These are phyloP conservation scores for Fusarium secorum DNA, from an alignment of 2,329 filamentous ascomycete genomes.

Conservation along the genomic window DNA sequence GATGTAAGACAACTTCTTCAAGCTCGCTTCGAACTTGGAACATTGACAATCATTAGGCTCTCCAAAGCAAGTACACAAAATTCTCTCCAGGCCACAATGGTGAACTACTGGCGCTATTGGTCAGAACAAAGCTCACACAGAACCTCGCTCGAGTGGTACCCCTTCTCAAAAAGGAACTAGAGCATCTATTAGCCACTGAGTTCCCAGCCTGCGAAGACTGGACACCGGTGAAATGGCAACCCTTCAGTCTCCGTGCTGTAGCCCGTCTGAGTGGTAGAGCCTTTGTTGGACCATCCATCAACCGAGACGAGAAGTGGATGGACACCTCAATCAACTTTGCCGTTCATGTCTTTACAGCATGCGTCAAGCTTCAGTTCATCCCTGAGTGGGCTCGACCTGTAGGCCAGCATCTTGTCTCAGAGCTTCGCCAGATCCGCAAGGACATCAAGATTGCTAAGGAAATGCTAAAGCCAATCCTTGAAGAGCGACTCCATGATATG, in stretches of 20 bases:
- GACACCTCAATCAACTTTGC: conserved; percentile 60
- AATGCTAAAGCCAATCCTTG: conserved; percentile 56
- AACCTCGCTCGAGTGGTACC: conserved; percentile 57
- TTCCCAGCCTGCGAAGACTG: conserved; percentile 62
- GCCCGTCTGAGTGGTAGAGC: conserved; percentile 62
- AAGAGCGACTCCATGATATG: conserved; percentile 54
- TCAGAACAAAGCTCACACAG: conserved; percentile 58
- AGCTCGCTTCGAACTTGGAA: background rate
- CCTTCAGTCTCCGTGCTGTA: conserved; percentile 59
- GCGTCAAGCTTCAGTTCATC: conserved; percentile 60
- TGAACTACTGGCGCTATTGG: conserved; percentile 53
- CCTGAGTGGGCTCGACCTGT: conserved; percentile 58
- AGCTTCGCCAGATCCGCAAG: conserved; percentile 54
- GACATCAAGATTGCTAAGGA: conserved; percentile 54
- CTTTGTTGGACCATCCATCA: conserved; percentile 61
- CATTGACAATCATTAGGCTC: conserved; percentile 48
- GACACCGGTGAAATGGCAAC: conserved; percentile 62
- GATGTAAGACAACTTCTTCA: conserved; percentile 48
- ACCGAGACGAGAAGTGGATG: conserved; percentile 63
- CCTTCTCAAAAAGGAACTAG: conserved; percentile 56
- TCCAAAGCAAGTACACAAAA: conserved; percentile 60
- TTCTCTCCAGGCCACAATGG: conserved; percentile 57
- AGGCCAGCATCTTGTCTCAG: conserved; percentile 56
- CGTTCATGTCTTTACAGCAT: conserved; percentile 56
- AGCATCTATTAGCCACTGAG: conserved; percentile 55